A percentile compares a stretch with the other conserved stretches of the same genome.
phyloP scores from a whole-genome alignment of 2,329 filamentous ascomycete genomes.

The Penicillium sp. region DNA sequence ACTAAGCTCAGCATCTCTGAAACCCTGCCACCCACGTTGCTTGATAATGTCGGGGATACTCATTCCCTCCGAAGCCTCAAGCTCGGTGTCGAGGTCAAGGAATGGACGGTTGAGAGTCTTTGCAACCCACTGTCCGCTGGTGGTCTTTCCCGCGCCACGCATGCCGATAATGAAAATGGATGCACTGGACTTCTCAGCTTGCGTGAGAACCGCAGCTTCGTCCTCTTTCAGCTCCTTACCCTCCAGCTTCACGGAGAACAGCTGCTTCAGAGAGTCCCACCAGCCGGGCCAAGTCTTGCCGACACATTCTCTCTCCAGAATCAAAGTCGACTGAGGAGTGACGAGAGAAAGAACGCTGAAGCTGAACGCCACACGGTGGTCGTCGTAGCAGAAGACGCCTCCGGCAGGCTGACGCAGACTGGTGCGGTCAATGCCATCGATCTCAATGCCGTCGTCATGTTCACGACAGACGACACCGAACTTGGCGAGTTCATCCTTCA shows the following conservation, averaged over 20 bases:
- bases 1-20: conserved; percentile 67
- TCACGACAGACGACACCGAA: conserved; percentile 81
- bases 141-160: conserved; percentile 94
- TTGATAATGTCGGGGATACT: conserved; percentile 81
- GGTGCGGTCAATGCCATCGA: conserved; percentile 50
- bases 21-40: conserved; percentile 73
- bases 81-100: conserved; percentile 76
- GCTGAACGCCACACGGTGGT: conserved; percentile 96
- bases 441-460: conserved; percentile 80
- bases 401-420: conserved; percentile 50
- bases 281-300: conserved; percentile 98
- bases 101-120: conserved; percentile 66
- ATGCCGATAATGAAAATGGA: conserved; percentile 95
- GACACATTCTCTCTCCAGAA: conserved; percentile 83
- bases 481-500: conserved; percentile 88
- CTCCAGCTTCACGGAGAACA: conserved; percentile 65
- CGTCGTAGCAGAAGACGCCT: conserved; percentile 85
- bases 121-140: conserved; percentile 76
- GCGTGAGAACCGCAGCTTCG: too few relatives aligned
- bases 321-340: conserved; percentile 61
- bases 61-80: conserved; percentile 64
- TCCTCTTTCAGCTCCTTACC: too few relatives aligned
- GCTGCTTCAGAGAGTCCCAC: conserved; percentile 80
- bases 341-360: conserved; percentile 82
- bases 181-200: conserved; percentile 36